Evolutionary conservation across 2,329 filamentous ascomycete species (phyloP), one percentile per base, ranked within the genome.

Genomic region (Cladobotryum mycophilum): DNA sequence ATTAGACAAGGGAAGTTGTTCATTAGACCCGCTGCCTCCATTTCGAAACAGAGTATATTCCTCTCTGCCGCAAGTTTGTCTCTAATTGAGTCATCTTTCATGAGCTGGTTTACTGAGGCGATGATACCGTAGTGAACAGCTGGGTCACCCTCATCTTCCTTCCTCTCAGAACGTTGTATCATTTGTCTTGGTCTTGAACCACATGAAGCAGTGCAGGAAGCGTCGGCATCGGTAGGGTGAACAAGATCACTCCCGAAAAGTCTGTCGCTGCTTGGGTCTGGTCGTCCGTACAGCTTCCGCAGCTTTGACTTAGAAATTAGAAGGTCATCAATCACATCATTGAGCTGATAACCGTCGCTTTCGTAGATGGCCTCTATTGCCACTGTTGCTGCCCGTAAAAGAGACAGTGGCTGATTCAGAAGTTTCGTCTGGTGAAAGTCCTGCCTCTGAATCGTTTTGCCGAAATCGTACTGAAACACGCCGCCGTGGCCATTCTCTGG

Each of bases 391-490:
- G 52, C 43, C 5, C 51, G 51, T 2, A 60, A 47, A 1, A 49
- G n/a, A 12, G 1, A n/a, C 2, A 57, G 56, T 3, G 58, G 53
- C 40, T 56, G 55, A 15, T 61, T 56, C 6, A 58, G 45, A 14
- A 45, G 49, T 0, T 48, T 43, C 0, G 53, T 59, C 1, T 41
- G 2, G 12, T 48, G 6, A 11, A 61, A 61, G 0, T 3, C n/a
- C 8, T 55, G 47, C 1, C 35, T 41, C 14, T 63, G 57, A 0
- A 59, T 49, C 0, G 47, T 41, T 42, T 61, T 63, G 4, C 58
- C 57, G 40, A 47, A 59, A 44, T 63, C 60, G 8, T 62, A 63
- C 5, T 63, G 56, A 1, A 61, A 43, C 1, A 64, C 59, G 0
- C 54, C 50, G 15, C 44, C 20, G 15, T 36, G 5, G n/a, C 18